Conservation (phyloP, 192 early-diverging fungal species). For the Backusella tarrabulga region DNA sequence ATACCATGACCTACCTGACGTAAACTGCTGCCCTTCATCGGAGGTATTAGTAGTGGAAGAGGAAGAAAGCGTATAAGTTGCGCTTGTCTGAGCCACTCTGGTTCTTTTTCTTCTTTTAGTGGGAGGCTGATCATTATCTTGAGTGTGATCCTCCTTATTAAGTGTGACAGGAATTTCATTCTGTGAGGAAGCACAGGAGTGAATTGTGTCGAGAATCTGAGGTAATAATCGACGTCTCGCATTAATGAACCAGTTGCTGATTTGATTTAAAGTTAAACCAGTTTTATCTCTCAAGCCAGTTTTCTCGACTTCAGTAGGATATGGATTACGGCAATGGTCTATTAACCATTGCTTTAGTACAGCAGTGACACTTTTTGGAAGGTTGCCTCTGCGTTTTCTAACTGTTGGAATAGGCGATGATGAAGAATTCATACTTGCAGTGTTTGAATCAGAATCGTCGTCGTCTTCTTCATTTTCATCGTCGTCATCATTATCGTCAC, state of each 20-base stretch:
- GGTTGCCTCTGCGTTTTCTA: constrained; percentile 50
- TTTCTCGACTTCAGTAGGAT: constrained; percentile 68
- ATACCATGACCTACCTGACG: not conserved
- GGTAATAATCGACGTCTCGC: constrained; percentile 54
- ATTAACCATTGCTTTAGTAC: constrained; percentile 62
- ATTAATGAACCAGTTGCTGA: constrained; percentile 81
- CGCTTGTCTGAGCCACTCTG: not conserved
- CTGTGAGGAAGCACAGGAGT: constrained; percentile 3
- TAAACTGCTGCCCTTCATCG: not conserved
- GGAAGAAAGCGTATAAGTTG: not conserved
- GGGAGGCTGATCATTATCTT: not conserved
- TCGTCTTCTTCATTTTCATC: not conserved
- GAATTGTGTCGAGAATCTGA: constrained; percentile 13
- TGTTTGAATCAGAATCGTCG: not conserved
- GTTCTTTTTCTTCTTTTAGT: constrained; percentile 8
- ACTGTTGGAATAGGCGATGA: not conserved
- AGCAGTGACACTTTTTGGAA: constrained; percentile 57
- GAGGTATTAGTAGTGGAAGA: not conserved
- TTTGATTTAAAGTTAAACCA: constrained; percentile 59
- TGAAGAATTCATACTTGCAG: constrained; percentile 3
- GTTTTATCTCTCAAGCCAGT: constrained; percentile 48
- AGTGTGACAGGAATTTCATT: not conserved
- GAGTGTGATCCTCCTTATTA: constrained; percentile 12
- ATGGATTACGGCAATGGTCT: constrained; percentile 61
- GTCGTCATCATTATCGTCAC: not conserved